Evolutionary conservation across 2,329 filamentous ascomycete species (phyloP), one percentile per base, ranked within the genome.

Genomic region (Trichoderma atroviride): DNA sequence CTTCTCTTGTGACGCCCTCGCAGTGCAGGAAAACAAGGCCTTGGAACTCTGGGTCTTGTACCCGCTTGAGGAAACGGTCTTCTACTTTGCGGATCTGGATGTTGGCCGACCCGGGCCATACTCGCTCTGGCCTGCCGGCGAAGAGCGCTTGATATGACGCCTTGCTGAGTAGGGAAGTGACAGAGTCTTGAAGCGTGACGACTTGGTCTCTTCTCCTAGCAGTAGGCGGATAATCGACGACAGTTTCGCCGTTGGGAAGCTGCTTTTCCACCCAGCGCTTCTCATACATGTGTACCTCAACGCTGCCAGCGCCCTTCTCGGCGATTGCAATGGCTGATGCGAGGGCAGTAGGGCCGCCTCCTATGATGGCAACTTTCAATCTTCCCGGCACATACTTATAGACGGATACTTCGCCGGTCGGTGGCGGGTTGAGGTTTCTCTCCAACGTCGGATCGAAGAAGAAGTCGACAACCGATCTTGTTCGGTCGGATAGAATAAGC

Each of bases 61-160:
- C 78, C 7, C 78, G 75, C 43, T 73, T 73, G n/a, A 80, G 75
- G 24, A 80, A 74, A 6, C 78, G 72, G 53, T 80, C 78, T 52
- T 80, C 78, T n/a, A 80, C 77, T 72, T 80, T 80, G 55, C 78
- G 77, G 63, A 80, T 80, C 69, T 80, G 78, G 27, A 80, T 78
- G 61, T 80, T 80, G 24, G 77, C 77, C 9, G 78, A 79, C 0
- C 75, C 77, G 5, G 79, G 79, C 79, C 78, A 80, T 0, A 80
- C 79, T 1, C 73, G 70, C 68, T 80, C 79, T 0, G 78, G 77
- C 3, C 76, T 72, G 0, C 76, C 77, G 2, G 74, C 74, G 57
- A 79, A 79, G 24, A 80, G 73, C 0, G 77, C 78, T 9, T 77
- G 70, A 14, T 69, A 75, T 3, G 77, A 76, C 3, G 52, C 68